These are phyloP conservation scores for Kalanchoe fedtschenkoi DNA, from an alignment of 164 flowering plant genomes.

Conservation along the genomic window DNA sequence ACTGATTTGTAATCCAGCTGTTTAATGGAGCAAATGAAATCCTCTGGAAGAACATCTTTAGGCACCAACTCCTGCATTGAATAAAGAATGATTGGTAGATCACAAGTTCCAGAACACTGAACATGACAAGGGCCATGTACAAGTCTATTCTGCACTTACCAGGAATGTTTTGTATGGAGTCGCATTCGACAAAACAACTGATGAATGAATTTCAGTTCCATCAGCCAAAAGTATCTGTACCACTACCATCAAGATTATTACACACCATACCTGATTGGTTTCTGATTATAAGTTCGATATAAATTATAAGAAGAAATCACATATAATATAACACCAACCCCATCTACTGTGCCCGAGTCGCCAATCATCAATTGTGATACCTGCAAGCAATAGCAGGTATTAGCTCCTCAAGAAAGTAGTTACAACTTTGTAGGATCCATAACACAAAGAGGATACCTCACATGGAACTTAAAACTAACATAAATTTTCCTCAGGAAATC, in stretches of 20 bases:
- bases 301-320: neutral
- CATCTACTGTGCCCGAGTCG: slow-evolving; percentile 51
- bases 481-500: neutral
- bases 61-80: slow-evolving; percentile 68
- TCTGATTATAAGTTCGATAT: neutral
- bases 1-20: slow-evolving; percentile 81
- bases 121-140: neutral
- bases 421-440: neutral
- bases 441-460: neutral
- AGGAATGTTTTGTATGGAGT: slow-evolving; percentile 83
- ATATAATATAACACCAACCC: slow-evolving; percentile 44
- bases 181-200: slow-evolving; percentile 83
- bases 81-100: slow-evolving; percentile 5
- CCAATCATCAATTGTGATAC: slow-evolving; percentile 51
- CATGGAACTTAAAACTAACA: neutral
- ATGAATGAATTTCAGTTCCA: slow-evolving; percentile 56
- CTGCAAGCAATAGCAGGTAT: slow-evolving; percentile 16
- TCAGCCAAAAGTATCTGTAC: slow-evolving; percentile 71
- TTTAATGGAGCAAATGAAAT: slow-evolving; percentile 52
- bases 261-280: slow-evolving; percentile 3
- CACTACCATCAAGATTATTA: slow-evolving; percentile 10
- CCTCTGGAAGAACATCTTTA: slow-evolving; percentile 54
- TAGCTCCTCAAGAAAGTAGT: neutral
- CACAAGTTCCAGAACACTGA: neutral
- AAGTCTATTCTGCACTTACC: slow-evolving; percentile 27